These are phyloP conservation scores for Porcisia hertigi DNA, from an alignment of 208 protist genomes.

Conservation along the genomic window DNA sequence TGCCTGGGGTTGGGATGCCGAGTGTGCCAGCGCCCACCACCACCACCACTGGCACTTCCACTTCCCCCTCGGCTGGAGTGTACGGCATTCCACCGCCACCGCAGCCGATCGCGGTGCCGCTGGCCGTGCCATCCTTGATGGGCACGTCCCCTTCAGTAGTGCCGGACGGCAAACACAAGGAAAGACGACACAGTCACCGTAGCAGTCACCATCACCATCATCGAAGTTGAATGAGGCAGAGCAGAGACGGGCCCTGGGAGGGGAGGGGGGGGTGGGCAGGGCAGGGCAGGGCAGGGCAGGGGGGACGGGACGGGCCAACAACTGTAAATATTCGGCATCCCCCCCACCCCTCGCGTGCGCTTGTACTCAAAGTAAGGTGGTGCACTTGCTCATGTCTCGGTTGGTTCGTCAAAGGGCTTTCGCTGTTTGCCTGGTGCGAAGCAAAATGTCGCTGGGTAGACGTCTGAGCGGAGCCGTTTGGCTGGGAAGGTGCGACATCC, in stretches of 20 bases:
- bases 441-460: neutral
- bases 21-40: constrained; percentile 1
- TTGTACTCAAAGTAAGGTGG: no score
- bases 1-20: constrained; percentile 10
- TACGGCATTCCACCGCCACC: neutral
- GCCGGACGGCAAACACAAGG: neutral
- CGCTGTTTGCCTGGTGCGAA: neutral
- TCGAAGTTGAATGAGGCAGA: neutral
- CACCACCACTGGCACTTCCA: neutral
- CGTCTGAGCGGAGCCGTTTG: neutral
- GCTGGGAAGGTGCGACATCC: neutral
- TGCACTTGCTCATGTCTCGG: neutral
- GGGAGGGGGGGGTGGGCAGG: no score
- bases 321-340: neutral
- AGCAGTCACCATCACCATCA: constrained; percentile 7
- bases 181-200: constrained; percentile 1
- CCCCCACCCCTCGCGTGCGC: neutral
- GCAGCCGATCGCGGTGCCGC: constrained; percentile 13
- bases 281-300: neutral
- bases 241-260: neutral
- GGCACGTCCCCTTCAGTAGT: neutral
- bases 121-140: constrained; percentile 27
- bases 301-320: neutral
- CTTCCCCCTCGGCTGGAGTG: neutral
- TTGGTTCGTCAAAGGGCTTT: neutral